Evolutionary conservation across 768 basidiomycete genomes (phyloP), one percentile per base, ranked within the genome.

Genomic region (Jaapia argillacea): DNA sequence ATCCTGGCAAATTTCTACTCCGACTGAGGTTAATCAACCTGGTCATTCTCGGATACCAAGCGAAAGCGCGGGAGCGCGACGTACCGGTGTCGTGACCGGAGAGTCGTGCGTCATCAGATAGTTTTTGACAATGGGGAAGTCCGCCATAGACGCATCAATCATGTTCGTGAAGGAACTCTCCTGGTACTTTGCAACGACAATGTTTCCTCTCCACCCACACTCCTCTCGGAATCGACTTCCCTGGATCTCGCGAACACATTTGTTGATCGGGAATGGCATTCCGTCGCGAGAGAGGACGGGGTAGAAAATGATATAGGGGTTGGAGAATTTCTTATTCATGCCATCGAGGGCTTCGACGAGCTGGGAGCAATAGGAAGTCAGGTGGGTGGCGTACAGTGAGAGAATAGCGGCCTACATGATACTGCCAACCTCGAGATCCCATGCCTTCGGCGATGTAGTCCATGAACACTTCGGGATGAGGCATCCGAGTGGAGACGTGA

Each of bases 391-490:
- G 20, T 21, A 6, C 28, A 24, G 25, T 5, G 22, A 24, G 13
- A 22, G 25, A 20, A 53, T 45, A 42, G 43, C 51, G 49, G 26
- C 68, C 52, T 49, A 85, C 85, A 64, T 81, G 75, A 58, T 76
- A 84, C 54, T 74, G 73, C 85, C 85, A 88, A 13, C 79, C 74
- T 45, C 77, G 71, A 14, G 75, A 62, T 24, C 79, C 80, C 46
- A 75, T 68, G 42, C 75, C 72, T 62, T 87, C 83, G 54, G 82
- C 84, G 52, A 89, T 79, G 61, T 81, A 84, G 61, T 88, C 84
- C 85, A 89, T 89, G 56, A 83, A 77, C 33, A 85, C 74, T 59
- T 88, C 85, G 7, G 86, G 86, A 58, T 89, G 86, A 0, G 86
- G 86, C 68, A 85, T 73, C 42, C 80, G 77, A 37, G 76, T 63